Conservation (phyloP, 176 grass and related monocot species). For the Poa pratensis region DNA sequence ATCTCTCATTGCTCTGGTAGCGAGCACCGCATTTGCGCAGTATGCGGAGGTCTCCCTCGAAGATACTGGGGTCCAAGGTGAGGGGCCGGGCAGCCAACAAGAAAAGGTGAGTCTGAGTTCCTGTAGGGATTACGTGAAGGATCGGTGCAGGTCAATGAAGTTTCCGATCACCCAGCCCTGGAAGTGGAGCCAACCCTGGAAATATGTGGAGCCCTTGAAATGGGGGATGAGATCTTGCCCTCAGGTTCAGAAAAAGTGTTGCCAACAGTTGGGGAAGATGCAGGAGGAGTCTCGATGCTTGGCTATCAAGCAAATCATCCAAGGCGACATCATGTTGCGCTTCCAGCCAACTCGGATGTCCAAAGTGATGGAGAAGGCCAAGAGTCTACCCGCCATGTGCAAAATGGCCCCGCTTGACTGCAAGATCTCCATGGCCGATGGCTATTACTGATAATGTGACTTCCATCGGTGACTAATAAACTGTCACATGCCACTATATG, state of each 20-base stretch:
- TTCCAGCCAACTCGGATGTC: not conserved
- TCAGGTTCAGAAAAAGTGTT: not conserved
- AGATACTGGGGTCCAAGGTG: not conserved
- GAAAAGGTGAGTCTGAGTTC: not conserved
- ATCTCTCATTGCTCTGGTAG: not conserved
- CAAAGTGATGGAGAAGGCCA: constrained; percentile 4
- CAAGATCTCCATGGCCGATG: not conserved
- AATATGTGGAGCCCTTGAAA: not conserved
- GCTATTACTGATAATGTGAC: constrained; percentile 1
- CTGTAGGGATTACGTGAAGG: not conserved
- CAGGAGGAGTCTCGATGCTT: not conserved
- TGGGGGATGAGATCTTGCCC: not conserved
- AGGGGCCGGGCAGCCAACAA: not conserved
- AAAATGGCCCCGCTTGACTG: not conserved
- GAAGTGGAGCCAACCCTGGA: not conserved
- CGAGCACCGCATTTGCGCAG: not conserved
- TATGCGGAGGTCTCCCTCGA: not conserved
- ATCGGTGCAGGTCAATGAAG: not conserved
- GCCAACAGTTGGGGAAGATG: not conserved
- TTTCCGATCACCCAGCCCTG: not conserved
- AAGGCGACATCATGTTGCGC: not conserved
- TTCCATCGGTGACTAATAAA: not conserved
- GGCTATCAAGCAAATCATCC: not conserved
- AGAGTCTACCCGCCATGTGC: not conserved
- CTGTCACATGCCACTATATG: not conserved